Percentiles rank a stretch among this genome's conserved stretches.
Evolutionary conservation across 495 filamentous ascomycete species (phyloP).

Genomic region (Trichoderma virens): DNA sequence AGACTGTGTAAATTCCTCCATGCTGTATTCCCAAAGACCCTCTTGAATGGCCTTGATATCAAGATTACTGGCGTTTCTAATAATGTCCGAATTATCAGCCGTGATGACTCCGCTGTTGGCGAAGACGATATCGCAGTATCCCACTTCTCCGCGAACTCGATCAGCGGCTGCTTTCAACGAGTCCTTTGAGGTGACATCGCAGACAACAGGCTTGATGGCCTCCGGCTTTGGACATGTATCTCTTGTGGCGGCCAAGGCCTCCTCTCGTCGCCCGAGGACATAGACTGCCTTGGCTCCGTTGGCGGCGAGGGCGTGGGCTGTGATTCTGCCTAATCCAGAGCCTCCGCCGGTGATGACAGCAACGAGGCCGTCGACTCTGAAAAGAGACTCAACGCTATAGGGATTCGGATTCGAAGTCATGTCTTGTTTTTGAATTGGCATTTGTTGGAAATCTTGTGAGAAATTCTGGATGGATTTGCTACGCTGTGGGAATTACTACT

Average conservation of each 20-base stretch:
- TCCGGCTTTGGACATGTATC: slow-evolving; percentile 17
- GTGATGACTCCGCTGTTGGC: slow-evolving; percentile 53
- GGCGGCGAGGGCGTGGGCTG: slow-evolving; percentile 52
- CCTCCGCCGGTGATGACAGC: slow-evolving; percentile 47
- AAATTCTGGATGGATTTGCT: too few species aligned
- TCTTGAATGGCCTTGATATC: slow-evolving; percentile 28
- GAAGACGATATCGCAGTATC: slow-evolving; percentile 56
- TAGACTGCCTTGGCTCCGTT: slow-evolving; percentile 63
- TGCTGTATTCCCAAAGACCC: slow-evolving; percentile 32
- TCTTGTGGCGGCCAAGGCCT: slow-evolving; percentile 40
- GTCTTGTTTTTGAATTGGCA: background rate
- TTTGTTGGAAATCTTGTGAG: too few species aligned
- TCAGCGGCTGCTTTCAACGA: slow-evolving; percentile 52
- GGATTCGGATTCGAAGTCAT: background rate
- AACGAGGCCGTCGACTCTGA: slow-evolving; percentile 22
- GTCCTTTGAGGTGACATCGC: slow-evolving; percentile 57
- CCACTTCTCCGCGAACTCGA: slow-evolving; percentile 26
- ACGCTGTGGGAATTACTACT: too few species aligned
- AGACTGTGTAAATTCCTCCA: slow-evolving; percentile 44
- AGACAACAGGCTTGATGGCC: slow-evolving; percentile 48
- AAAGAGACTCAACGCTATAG: background rate
- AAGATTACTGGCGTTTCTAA: slow-evolving; percentile 22
- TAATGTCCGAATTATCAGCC: slow-evolving; percentile 22
- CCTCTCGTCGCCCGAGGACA: slow-evolving; percentile 54
- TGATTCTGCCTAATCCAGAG: slow-evolving; percentile 58